Evolutionary conservation across 306 rosid species (phyloP).

Genomic region (Crataegus laevigata): DNA sequence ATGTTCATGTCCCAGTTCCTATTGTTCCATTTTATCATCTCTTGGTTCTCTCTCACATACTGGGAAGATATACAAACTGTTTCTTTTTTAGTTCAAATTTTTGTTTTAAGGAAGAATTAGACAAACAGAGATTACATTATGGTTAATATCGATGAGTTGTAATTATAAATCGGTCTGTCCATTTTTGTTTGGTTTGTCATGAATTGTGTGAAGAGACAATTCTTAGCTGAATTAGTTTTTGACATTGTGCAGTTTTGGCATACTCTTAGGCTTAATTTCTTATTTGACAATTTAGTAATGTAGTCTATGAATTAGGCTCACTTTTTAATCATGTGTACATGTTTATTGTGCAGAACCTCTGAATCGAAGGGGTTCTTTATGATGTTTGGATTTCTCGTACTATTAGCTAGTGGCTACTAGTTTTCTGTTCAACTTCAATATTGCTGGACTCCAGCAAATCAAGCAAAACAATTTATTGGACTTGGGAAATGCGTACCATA

Average conservation of each 20-base stretch:
- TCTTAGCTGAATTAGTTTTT: neutral
- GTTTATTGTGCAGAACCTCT: no score
- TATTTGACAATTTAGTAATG: neutral
- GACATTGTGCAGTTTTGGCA: neutral
- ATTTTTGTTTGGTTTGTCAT: neutral
- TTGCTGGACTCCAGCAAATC: no score
- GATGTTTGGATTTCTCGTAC: no score
- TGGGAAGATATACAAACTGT: neutral
- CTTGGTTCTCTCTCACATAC: neutral
- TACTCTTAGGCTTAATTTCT: neutral
- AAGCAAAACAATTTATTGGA: no score
- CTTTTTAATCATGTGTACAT: no score
- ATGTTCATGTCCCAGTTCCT: no score
- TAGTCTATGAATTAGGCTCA: neutral
- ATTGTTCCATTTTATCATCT: no score
- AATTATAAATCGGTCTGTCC: neutral
- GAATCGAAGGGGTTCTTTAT: no score
- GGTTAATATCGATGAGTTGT: constrained; percentile 39
- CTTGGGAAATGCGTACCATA: no score
- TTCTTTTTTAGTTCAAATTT: neutral
- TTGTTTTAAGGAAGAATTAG: neutral
- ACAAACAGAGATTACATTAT: constrained; percentile 5
- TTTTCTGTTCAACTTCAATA: no score
- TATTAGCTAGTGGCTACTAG: no score
- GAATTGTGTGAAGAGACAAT: neutral